Conservation (phyloP, 129 eudicot genomes). For the Ambrosia artemisiifolia region DNA sequence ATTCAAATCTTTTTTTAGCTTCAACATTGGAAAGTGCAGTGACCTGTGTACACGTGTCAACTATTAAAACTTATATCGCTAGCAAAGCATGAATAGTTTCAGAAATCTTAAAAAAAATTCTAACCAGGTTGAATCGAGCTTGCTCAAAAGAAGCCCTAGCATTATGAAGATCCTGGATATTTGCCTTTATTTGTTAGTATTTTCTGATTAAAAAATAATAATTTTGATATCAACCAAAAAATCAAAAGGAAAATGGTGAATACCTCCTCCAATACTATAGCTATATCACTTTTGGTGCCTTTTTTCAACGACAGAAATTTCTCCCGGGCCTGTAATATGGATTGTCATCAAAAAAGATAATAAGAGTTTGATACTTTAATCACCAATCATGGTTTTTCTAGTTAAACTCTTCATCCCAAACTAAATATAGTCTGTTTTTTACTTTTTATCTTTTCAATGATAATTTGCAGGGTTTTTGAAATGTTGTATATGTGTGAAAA, state of each 20-base stretch:
- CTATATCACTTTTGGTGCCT: constrained; percentile 90
- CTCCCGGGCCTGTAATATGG: constrained; percentile 77
- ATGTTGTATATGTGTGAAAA: background rate
- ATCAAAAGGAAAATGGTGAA: constrained; percentile 1
- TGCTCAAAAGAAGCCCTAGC: constrained; percentile 96
- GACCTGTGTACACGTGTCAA: constrained; percentile 44
- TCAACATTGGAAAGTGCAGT: constrained; percentile 94
- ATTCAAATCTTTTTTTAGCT: constrained; percentile 96
- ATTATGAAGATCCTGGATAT: constrained; percentile 80
- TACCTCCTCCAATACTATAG: constrained; percentile 91
- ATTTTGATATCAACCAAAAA: background rate
- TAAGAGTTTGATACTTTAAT: background rate
- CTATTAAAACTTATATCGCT: constrained; percentile 11
- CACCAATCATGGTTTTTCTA: background rate
- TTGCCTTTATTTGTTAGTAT: constrained; percentile 20
- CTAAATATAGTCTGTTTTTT: background rate
- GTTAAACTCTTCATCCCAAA: background rate
- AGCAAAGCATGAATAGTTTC: constrained; percentile 1
- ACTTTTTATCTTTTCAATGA: background rate
- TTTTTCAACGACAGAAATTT: constrained; percentile 80
- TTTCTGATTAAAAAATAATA: background rate
- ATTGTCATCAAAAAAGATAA: constrained; percentile 4
- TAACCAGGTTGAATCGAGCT: constrained; percentile 93
- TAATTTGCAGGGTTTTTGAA: background rate
- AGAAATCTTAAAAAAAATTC: constrained; percentile 10